Evolutionary conservation across 768 basidiomycete genomes (phyloP), one percentile per base, ranked within the genome.

Genomic region (Mrakia hoshinonis): DNA sequence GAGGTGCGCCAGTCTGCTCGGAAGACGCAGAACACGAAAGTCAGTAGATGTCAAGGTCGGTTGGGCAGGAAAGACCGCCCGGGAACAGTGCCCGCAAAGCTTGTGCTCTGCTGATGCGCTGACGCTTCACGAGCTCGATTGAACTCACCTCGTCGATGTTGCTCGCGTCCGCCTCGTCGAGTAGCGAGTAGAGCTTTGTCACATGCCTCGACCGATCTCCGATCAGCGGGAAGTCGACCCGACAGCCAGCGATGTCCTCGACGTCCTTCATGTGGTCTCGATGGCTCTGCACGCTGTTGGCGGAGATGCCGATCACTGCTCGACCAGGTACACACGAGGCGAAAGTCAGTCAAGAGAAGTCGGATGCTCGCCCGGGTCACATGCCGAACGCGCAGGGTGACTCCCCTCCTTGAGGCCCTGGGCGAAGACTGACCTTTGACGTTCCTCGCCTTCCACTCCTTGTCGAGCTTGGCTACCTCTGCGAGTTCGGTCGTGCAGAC

Each of bases 381-480:
- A 52, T 18, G 22, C 1, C 10, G 51, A 52, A n/a, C 22, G 20
- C 10, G 31, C 24, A 24, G 26, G 52, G 13, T 15, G 26, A n/a
- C n/a, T n/a, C n/a, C n/a, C n/a, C n/a, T n/a, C n/a, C n/a, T n/a
- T n/a, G n/a, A n/a, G n/a, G n/a, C n/a, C n/a, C n/a, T n/a, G n/a
- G n/a, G n/a, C n/a, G n/a, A n/a, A n/a, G n/a, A 29, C 55, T 34
- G 4, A 58, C 58, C 58, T 61, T 61, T 61, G 29, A 61, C 36
- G 58, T 61, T 61, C 20, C 58, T 18, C 2, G 18, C n/a, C 58
- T 7, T 61, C 58, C 58, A 61, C 20, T 61, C 58, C 34, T 38
- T 9, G 31, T 61, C 58, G 34, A 61, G 58, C 34, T 38, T 61
- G 58, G 12, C n/a, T 9, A 61, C 58, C 15, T 61, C 58, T 15